Base-by-base conservation (phyloP, 2,329 filamentous ascomycete species). In the Ceratocystis diversiconidia region DNA sequence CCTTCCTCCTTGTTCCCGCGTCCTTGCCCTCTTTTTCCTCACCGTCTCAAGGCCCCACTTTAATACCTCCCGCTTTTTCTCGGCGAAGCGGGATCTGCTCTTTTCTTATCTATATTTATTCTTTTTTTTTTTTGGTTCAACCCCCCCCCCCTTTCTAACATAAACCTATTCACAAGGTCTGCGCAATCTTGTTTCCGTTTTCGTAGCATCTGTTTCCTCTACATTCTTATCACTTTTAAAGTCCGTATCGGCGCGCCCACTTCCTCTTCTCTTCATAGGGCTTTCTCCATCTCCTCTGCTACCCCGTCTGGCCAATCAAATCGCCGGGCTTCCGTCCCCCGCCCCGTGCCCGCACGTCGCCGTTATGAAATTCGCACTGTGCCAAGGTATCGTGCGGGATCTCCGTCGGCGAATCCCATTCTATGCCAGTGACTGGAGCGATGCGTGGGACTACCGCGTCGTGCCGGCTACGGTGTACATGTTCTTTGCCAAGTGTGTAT, bases 381-480 rank as follows among this genome's bases (percentile, higher is more conserved):
- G 92, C 74, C 83, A 83, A 46, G 90, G 90, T 71, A 95, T 95
- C 84, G 73, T 85, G 66, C 85, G 89, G 72, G 90, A 95, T 75
- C 72, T 95, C 43, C 84, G 84, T 69, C 84, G 89, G 66, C 79
- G 90, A 68, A 81, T 81, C 6, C 90, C 90, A 0, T 95, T 82
- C 73, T 95, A 94, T 72, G 79, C 77, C 75, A 92, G 87, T 74
- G 90, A 95, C 74, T 95, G 88, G 88, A 79, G 73, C 19, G 90
- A 95, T 77, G 90, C 90, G 1, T 94, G 89, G 89, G 88, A 95
- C 73, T 95, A 95, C 77, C 84, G 90, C 64, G 89, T 95, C 52
- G 82, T 95, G 48, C 90, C 90, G 1, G 89, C 89, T 17, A 95
- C 90, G 8, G 78, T 95, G 36, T 95, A 95, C 76, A 95, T 95